Percentiles rank a stretch among this genome's conserved stretches.
These are phyloP conservation scores for Paramecium octaurelia DNA, from an alignment of 73 alveolate species.

Conservation along the genomic window DNA sequence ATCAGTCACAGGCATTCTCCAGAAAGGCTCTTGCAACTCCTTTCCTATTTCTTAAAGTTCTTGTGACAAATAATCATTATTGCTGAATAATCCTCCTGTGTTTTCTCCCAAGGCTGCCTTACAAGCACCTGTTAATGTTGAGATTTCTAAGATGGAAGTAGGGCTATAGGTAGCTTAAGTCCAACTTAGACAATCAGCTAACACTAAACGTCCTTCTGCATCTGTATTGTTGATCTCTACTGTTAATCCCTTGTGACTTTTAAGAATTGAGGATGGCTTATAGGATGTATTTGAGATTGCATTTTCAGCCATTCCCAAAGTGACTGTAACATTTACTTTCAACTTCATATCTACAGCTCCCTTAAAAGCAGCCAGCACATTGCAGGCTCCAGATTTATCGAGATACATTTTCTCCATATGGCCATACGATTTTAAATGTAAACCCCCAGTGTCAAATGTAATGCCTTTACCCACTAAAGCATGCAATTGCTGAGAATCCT, in stretches of 20 bases:
- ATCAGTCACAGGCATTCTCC: slow-evolving; percentile 84
- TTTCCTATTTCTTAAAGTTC: slow-evolving; percentile 67
- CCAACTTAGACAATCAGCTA: slow-evolving; percentile 87
- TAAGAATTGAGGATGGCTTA: slow-evolving; percentile 82
- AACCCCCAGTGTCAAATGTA: slow-evolving; percentile 92
- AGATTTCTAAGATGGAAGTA: slow-evolving; percentile 64
- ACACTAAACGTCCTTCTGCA: slow-evolving; percentile 93
- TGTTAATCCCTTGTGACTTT: slow-evolving; percentile 78
- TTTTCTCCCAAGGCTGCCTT: slow-evolving; percentile 84
- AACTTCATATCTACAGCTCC: slow-evolving; percentile 77
- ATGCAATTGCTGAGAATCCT: slow-evolving; percentile 60
- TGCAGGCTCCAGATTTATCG: slow-evolving; percentile 90
- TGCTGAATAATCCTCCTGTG: slow-evolving; percentile 76
- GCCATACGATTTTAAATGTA: slow-evolving; percentile 81
- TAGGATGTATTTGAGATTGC: slow-evolving; percentile 72
- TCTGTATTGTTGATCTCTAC: slow-evolving; percentile 89
- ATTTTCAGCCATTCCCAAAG: slow-evolving; percentile 90
- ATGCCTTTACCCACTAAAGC: slow-evolving; percentile 96
- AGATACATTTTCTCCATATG: slow-evolving; percentile 84
- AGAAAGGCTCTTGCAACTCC: slow-evolving; percentile 69
- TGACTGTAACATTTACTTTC: slow-evolving; percentile 72
- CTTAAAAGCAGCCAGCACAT: slow-evolving; percentile 79
- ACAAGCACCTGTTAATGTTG: slow-evolving; percentile 90
- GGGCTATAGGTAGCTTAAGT: slow-evolving; percentile 74
- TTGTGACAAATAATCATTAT: slow-evolving; percentile 68